Base-by-base conservation (phyloP, 768 basidiomycete species). In the Russula sp. region DNA sequence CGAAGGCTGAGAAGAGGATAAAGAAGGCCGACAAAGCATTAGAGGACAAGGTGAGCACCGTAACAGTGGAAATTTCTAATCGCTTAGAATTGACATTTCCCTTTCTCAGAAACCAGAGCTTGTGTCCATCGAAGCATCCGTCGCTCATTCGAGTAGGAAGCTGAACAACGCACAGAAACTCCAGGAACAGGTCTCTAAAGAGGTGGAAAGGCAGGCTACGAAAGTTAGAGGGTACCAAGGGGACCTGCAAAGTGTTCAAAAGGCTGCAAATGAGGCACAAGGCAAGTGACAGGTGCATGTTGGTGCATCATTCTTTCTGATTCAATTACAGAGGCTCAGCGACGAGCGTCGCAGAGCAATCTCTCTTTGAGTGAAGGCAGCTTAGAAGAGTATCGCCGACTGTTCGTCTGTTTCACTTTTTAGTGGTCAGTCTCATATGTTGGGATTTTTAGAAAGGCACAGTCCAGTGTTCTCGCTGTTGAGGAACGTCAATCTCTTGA, bases 21-120 rank as follows among this genome's bases (percentile, higher is more conserved):
- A 97, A 97, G 78, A 91, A 89, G 74, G 88, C 88, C 1, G 95
- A 98, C 75, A 98, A 95, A 74, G 79, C 85, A 0, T 75, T 95
- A 10, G 96, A 98, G 63, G 84, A 81, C 18, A 92, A 91, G 79
- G 94, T 89, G 42, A 44, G 80, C 70, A 24, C 34, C 89, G 28
- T 44, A 79, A 70, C 26, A n/a, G 22, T 26, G 3, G n/a, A 46
- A 5, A 28, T 46, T 32, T 26, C 16, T 42, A 60, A 20, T 5
- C 62, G 49, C 36, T 48, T 22, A 56, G 34, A 13, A 13, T 16
- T 28, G 14, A 51, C 16, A 34, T 28, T 48, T 9, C 14, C n/a
- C 34, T 28, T 53, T 22, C n/a, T 36, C 66, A 96, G 94, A 84
- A 84, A 76, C 95, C 97, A 2, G 89, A 90, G 53, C 80, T 98